These are phyloP conservation scores for Yueomyces sinensis DNA, from an alignment of 805 yeast species.

Conservation along the genomic window DNA sequence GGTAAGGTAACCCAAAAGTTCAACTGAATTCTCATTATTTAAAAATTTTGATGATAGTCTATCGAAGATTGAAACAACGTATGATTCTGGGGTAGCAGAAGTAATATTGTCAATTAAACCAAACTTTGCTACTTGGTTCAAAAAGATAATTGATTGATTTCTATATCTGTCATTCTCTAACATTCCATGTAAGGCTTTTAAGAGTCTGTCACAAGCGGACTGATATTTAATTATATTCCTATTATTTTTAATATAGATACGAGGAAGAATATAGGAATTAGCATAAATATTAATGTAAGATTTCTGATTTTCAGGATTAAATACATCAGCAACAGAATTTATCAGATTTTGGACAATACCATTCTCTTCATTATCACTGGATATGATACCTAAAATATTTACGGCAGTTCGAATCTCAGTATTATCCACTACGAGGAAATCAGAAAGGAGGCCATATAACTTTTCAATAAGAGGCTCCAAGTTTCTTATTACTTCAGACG, in stretches of 20 bases:
- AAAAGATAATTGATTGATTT: not conserved
- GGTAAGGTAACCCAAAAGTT: constrained; percentile 43
- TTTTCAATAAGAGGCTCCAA: constrained; percentile 8
- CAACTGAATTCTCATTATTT: constrained; percentile 44
- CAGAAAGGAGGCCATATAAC: constrained; percentile 15
- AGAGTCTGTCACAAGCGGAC: not conserved
- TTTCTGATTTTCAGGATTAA: not conserved
- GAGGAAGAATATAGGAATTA: constrained; percentile 12
- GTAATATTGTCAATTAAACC: constrained; percentile 22
- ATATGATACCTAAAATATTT: constrained; percentile 35
- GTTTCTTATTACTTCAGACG: constrained; percentile 1
- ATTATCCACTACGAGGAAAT: constrained; percentile 9
- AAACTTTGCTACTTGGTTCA: not conserved
- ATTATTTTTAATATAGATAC: constrained; percentile 4
- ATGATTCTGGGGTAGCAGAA: constrained; percentile 8
- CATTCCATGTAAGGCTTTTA: not conserved
- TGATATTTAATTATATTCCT: not conserved
- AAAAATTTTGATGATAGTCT: constrained; percentile 30
- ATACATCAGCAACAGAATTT: not conserved
- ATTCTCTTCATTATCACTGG: constrained; percentile 3
- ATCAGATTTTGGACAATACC: not conserved
- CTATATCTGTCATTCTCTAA: not conserved
- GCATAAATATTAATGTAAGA: constrained; percentile 2
- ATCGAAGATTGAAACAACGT: constrained; percentile 17
- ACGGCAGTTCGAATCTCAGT: constrained; percentile 27